Evolutionary conservation across 2,329 filamentous ascomycete genomes (phyloP).

Genomic region (Emmonsia crescens): DNA sequence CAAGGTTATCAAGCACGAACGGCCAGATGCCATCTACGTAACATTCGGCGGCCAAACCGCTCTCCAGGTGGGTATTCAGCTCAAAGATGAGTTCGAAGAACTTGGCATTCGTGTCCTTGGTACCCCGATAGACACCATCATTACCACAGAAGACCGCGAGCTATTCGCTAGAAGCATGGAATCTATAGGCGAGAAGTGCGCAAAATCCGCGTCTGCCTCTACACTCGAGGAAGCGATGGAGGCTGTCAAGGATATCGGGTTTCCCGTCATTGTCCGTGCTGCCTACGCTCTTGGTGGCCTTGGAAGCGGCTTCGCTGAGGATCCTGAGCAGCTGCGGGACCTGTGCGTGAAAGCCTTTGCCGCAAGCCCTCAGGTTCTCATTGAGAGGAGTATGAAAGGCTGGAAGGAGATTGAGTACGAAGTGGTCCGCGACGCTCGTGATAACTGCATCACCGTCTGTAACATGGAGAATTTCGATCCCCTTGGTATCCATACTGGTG

Average conservation of each 20-base stretch:
- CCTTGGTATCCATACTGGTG: slow-evolving; percentile 92
- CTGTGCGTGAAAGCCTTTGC: slow-evolving; percentile 93
- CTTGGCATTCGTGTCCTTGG: slow-evolving; percentile 91
- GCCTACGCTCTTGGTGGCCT: slow-evolving; percentile 92
- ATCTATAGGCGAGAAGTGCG: slow-evolving; percentile 93
- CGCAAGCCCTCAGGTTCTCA: slow-evolving; percentile 87
- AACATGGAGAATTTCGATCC: slow-evolving; percentile 99
- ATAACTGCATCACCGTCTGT: slow-evolving; percentile 99
- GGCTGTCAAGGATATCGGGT: slow-evolving; percentile 86
- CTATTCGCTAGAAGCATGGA: slow-evolving; percentile 98
- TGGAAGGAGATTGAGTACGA: slow-evolving; percentile 99
- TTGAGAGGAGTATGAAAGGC: slow-evolving; percentile 98
- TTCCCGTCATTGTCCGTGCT: slow-evolving; percentile 92
- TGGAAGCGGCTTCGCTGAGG: slow-evolving; percentile 88
- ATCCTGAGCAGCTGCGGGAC: slow-evolving; percentile 69
- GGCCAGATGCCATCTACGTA: slow-evolving; percentile 91
- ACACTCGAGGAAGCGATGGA: slow-evolving; percentile 77
- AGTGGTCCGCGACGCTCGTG: slow-evolving; percentile 85
- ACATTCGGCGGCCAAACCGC: slow-evolving; percentile 98
- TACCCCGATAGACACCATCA: slow-evolving; percentile 95
- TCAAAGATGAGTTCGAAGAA: slow-evolving; percentile 90
- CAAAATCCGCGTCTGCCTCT: slow-evolving; percentile 88
- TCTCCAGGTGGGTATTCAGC: slow-evolving; percentile 89
- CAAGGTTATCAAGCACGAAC: slow-evolving; percentile 92
- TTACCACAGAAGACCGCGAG: slow-evolving; percentile 96